These are phyloP conservation scores for Blastobotrys parvus DNA, from an alignment of 805 yeast genomes.

Conservation along the genomic window DNA sequence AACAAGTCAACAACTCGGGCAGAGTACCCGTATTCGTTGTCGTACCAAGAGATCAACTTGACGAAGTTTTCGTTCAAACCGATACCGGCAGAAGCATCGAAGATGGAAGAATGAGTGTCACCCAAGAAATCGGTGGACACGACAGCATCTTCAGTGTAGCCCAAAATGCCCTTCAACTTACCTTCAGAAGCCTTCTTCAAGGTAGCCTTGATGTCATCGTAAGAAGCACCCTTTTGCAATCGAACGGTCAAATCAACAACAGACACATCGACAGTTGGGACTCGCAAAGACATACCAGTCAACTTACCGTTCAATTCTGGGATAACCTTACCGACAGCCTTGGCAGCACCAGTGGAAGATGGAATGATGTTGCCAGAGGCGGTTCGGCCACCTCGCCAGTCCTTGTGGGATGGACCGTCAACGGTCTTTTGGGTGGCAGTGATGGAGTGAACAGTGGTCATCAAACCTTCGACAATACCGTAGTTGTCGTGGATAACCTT, in stretches of 20 bases:
- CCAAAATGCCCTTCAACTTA: slow-evolving; percentile 70
- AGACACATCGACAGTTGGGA: slow-evolving; percentile 88
- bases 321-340: slow-evolving; percentile 93
- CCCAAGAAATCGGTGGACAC: slow-evolving; percentile 86
- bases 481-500: slow-evolving; percentile 79
- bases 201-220: slow-evolving; percentile 74
- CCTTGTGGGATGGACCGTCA: slow-evolving; percentile 95
- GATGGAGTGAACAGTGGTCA: slow-evolving; percentile 95
- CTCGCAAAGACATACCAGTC: slow-evolving; percentile 91
- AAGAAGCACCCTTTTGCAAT: slow-evolving; percentile 65
- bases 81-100: slow-evolving; percentile 88
- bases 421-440: slow-evolving; percentile 96
- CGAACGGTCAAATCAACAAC: slow-evolving; percentile 89
- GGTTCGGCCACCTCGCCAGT: slow-evolving; percentile 98
- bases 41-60: slow-evolving; percentile 91
- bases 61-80: slow-evolving; percentile 79
- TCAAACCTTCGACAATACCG: slow-evolving; percentile 85
- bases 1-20: slow-evolving; percentile 91
- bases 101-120: slow-evolving; percentile 78
- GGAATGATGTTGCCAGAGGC: slow-evolving; percentile 94
- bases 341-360: slow-evolving; percentile 95
- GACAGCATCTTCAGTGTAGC: slow-evolving; percentile 89
- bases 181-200: slow-evolving; percentile 72
- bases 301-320: slow-evolving; percentile 87
- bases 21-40: slow-evolving; percentile 93